Evolutionary conservation across 2,329 filamentous ascomycete genomes (phyloP).

Genomic region (Aspergillus brasiliensis): DNA sequence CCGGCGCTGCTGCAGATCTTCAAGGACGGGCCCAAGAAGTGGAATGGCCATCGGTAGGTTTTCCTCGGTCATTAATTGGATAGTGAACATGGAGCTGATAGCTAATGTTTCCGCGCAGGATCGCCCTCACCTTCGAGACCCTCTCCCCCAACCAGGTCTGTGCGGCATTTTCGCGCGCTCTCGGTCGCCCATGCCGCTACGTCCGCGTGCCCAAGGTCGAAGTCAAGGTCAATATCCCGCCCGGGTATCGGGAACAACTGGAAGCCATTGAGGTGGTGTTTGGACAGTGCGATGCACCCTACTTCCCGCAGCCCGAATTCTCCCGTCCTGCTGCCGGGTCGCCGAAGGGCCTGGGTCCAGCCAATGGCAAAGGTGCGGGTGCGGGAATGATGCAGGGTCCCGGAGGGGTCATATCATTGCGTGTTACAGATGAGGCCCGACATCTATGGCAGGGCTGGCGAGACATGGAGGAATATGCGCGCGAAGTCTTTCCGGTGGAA

Average conservation of each 20-base stretch:
- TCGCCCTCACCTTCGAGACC: constrained; percentile 88
- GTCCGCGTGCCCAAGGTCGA: constrained; percentile 72
- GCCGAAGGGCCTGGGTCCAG: constrained; percentile 40
- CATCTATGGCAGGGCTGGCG: constrained; percentile 89
- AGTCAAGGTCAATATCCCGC: constrained; percentile 80
- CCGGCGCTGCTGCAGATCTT: constrained; percentile 90
- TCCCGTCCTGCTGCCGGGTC: constrained; percentile 42
- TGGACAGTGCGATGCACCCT: constrained; percentile 61
- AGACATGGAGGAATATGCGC: constrained; percentile 89
- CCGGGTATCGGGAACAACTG: constrained; percentile 86
- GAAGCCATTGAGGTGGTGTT: constrained; percentile 65
- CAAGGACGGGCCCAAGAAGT: constrained; percentile 86
- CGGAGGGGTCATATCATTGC: constrained; percentile 63
- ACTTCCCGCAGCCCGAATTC: constrained; percentile 64
- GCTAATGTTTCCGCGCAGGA: constrained; percentile 53
- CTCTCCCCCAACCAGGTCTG: constrained; percentile 83
- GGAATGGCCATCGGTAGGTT: constrained; percentile 71
- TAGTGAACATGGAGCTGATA: constrained; percentile 9
- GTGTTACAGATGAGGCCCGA: constrained; percentile 73
- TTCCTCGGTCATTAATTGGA: neutral
- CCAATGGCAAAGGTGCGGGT: constrained; percentile 43
- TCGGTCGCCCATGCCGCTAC: constrained; percentile 78
- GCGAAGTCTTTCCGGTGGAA: constrained; percentile 91
- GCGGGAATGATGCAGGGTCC: constrained; percentile 50
- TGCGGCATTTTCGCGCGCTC: constrained; percentile 73